phyloP scores from a whole-genome alignment of 352 stramenopile species.

The Albugo laibachii region DNA sequence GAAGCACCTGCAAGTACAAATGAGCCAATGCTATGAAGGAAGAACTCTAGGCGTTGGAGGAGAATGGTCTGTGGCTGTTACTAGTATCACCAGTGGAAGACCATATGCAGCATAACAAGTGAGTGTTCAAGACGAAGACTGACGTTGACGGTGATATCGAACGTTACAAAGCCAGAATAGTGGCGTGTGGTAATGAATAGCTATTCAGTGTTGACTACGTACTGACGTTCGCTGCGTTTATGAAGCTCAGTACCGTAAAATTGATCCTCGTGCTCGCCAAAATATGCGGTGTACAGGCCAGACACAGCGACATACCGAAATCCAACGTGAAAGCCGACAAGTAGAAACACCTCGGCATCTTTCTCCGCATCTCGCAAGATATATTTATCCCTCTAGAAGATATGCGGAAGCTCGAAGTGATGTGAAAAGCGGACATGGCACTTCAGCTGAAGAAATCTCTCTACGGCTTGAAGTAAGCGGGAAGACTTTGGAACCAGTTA shows the following conservation, averaged over 20 bases:
- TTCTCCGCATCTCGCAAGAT: neutral
- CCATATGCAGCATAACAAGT: constrained; percentile 1
- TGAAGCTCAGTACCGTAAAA: neutral
- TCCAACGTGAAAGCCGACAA: constrained; percentile 3
- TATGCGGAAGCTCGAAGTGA: too few relatives aligned
- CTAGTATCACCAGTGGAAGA: neutral
- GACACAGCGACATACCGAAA: constrained; percentile 1
- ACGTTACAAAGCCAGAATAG: constrained; percentile 4
- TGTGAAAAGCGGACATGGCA: neutral
- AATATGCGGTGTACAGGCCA: neutral
- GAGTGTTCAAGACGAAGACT: constrained; percentile 4
- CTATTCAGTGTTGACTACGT: neutral
- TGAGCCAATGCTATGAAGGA: too few relatives aligned
- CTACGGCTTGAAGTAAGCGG: constrained; percentile 4
- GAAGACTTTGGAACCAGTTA: constrained; percentile 1
- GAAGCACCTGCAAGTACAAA: too few relatives aligned
- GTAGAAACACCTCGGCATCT: constrained; percentile 1
- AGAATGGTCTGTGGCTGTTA: constrained; percentile 3
- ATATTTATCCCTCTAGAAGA: neutral
- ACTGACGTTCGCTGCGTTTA: constrained; percentile 2
- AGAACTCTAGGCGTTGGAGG: neutral
- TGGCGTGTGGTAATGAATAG: constrained; percentile 2
- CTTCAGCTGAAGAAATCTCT: constrained; percentile 2
- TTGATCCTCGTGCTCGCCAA: neutral
- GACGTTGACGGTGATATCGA: neutral